Evolutionary conservation across 2,329 filamentous ascomycete species (phyloP), one percentile per base, ranked within the genome.

Genomic region (Paramyrothecium roridum): DNA sequence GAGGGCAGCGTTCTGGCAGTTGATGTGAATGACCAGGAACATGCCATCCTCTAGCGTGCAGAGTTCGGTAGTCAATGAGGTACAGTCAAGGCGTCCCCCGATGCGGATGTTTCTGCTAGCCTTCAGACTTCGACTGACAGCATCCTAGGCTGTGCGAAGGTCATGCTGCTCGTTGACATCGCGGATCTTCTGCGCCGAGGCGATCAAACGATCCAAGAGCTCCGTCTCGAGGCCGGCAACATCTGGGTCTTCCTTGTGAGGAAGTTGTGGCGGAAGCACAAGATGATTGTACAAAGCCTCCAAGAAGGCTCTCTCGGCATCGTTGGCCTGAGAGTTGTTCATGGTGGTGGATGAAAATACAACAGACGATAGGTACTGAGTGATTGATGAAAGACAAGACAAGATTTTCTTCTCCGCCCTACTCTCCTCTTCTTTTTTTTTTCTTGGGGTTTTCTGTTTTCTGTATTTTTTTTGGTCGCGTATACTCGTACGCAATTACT

Each of bases 1-100:
- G 7, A 73, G 53, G 3, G 61, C 70, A 2, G 70, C 67, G 52
- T 73, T 73, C 49, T 73, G 70, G n/a, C 55, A 58, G 13, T 52
- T 54, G 3, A 59, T 55, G 52, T 65, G 56, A 10, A 65, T 53
- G 7, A 61, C 37, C 3, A 65, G 21, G 6, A 65, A 65, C 17
- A 63, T 61, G 0, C 48, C 48, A 17, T 59, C 54, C 37, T 46
- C 54, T 4, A 65, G 53, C 10, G 50, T 34, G 11, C 53, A 56
- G 17, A 65, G 45, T 19, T 65, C 63, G 43, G 56, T 34, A 22
- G 53, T 30, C 22, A 65, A 57, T 6, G 56, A 52, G 40, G 53
- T 52, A 3, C 60, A 52, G 33, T 65, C 63, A 13, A 64, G 48
- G 43, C 58, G 50, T 3, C 59, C 60, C 34, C 51, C 54, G 8